A percentile compares a stretch with the other conserved stretches of the same genome.
Conservation (phyloP, 768 basidiomycete species). For the Termitomyces sp. region DNA sequence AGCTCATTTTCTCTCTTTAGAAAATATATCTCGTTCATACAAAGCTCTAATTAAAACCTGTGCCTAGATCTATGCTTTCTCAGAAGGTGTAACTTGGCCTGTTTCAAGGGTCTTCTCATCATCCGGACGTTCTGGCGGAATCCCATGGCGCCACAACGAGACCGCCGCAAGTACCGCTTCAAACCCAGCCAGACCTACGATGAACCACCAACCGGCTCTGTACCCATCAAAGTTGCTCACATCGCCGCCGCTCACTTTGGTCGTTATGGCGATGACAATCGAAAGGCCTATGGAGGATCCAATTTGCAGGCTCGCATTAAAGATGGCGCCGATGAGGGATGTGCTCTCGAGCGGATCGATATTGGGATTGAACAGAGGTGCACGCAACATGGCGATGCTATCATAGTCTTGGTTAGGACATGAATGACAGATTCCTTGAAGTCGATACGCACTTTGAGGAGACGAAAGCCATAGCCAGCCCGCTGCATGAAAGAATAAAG, state of each 20-base stretch:
- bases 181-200: conserved; percentile 12
- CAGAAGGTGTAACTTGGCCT: neutral
- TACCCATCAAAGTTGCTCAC: conserved; percentile 6
- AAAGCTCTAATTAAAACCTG: neutral
- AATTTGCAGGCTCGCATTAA: conserved; percentile 47
- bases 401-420: neutral
- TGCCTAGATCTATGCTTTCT: neutral
- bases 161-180: conserved; percentile 9
- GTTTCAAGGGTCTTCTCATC: neutral
- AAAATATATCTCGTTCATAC: neutral
- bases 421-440: neutral
- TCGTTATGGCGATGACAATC: conserved; percentile 22
- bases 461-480: conserved; percentile 34
- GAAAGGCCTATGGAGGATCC: conserved; percentile 43
- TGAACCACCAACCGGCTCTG: conserved; percentile 13
- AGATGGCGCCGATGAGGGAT: conserved; percentile 43
- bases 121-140: neutral
- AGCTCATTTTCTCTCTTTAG: neutral
- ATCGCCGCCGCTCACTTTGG: conserved; percentile 24
- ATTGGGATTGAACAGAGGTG: conserved; percentile 35
- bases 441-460: conserved; percentile 35
- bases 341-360: conserved; percentile 22
- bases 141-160: neutral
- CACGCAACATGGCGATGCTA: conserved; percentile 45
- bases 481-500: conserved; percentile 35